phyloP scores from a whole-genome alignment of 768 basidiomycete species.

The Podaxis sp. region DNA sequence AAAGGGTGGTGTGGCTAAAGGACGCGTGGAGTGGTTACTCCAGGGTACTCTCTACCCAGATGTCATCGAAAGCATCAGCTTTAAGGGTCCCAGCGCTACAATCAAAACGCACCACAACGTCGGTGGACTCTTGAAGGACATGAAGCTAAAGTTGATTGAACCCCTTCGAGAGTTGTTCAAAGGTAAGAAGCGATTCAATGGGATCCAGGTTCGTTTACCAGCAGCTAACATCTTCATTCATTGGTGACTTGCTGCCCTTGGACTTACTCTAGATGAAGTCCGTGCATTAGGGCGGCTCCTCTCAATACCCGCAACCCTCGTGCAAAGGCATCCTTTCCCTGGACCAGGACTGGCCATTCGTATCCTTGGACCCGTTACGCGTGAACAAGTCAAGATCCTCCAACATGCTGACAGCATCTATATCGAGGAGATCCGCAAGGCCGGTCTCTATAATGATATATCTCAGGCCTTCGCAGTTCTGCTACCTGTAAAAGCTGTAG shows the following conservation, averaged over 20 bases:
- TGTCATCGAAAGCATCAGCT: conserved; percentile 98
- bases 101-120: conserved; percentile 99
- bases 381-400: conserved; percentile 87
- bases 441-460: conserved; percentile 90
- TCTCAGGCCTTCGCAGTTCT: conserved; percentile 96
- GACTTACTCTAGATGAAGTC: conserved; percentile 78
- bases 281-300: conserved; percentile 89
- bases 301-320: conserved; percentile 87
- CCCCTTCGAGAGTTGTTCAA: conserved; percentile 98
- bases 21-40: conserved; percentile 93
- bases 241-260: conserved; percentile 12
- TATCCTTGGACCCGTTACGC: conserved; percentile 93
- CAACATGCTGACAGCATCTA: conserved; percentile 95
- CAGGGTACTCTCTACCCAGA: conserved; percentile 99
- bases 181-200: conserved; percentile 47
- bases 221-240: conserved; percentile 2
- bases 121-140: conserved; percentile 92
- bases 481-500: conserved; percentile 93
- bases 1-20: conserved; percentile 71
- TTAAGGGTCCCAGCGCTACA: conserved; percentile 98
- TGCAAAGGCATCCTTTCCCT: conserved; percentile 97
- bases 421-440: conserved; percentile 95
- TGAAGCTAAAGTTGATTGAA: conserved; percentile 99
- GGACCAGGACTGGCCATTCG: conserved; percentile 98
- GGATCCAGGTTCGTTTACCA: conserved; percentile 11